Evolutionary conservation across 2,329 filamentous ascomycete species (phyloP), one percentile per base, ranked within the genome.

Genomic region (Albifimbria verrucaria): DNA sequence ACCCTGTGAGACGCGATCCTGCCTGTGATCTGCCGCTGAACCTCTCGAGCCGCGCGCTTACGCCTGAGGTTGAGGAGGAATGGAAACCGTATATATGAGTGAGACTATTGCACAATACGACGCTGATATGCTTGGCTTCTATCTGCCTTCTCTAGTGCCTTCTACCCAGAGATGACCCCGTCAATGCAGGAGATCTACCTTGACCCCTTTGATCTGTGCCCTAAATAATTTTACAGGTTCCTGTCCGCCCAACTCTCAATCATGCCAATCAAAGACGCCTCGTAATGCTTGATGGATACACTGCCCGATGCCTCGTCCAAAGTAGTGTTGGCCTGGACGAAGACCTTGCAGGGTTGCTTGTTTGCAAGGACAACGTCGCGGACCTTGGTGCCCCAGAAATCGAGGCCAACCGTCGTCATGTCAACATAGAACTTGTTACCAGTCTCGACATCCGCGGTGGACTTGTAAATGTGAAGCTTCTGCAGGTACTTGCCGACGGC

Each of bases 381-480:
- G 23, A 97, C 83, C 72, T 87, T 88, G 58, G 82, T 85, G 52
- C 88, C 91, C 82, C 90, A 97, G 76, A 90, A 97, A 39, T 90
- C 87, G 50, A 85, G 73, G 54, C 89, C 89, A 21, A 97, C 92
- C 22, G 81, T 77, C 7, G 92, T 96, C 79, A 96, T 92, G 25
- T 87, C 81, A 55, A 87, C 84, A 68, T 96, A 97, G 72, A 96
- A 83, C 60, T 83, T 82, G 59, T 81, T 86, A n/a, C 90, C 93
- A 2, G 79, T 81, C 61, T 87, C 81, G 18, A 93, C 80, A 67
- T 97, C 91, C 7, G 91, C 93, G 1, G 91, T 96, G 4, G 87
- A 84, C 78, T 97, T 97, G 79, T 90, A 97, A 58, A 97, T 80
- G 71, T 97, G 92, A 57, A 97, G 75, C 72, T 95, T 94, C 74